A percentile compares a stretch with the other conserved stretches of the same genome.
Evolutionary conservation across 2,329 filamentous ascomycete species (phyloP).

Genomic region (Exophiala alcalophila): DNA sequence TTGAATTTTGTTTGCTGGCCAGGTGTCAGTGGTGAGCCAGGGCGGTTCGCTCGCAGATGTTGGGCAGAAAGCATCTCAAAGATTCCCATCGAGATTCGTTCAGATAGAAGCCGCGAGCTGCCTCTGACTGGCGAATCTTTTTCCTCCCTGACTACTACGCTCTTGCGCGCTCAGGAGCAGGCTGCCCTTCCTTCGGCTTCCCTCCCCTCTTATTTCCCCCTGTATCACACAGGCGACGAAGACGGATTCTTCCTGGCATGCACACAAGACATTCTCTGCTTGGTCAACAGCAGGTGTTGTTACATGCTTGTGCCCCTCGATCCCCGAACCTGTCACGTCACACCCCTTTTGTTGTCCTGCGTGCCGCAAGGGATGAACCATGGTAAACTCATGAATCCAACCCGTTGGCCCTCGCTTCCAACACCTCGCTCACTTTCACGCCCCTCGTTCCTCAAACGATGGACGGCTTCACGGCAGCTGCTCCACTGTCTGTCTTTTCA

Average conservation of each 20-base stretch:
- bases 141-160: constrained; percentile 1
- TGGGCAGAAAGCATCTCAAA: constrained; percentile 18
- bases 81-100: constrained; percentile 15
- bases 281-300: constrained; percentile 10
- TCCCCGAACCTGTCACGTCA: constrained; percentile 23
- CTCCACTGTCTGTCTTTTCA: constrained; percentile 11
- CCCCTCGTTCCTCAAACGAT: constrained; percentile 12
- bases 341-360: constrained; percentile 10
- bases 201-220: constrained; percentile 5
- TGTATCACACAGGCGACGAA: constrained; percentile 21
- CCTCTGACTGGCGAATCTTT: constrained; percentile 12
- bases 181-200: constrained; percentile 5
- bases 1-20: too few relatives aligned
- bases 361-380: constrained; percentile 16
- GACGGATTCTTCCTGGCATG: constrained; percentile 7
- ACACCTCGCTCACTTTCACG: constrained; percentile 10
- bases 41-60: constrained; percentile 12
- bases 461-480: constrained; percentile 10
- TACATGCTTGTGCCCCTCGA: constrained; percentile 22
- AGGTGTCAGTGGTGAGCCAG: constrained; percentile 7
- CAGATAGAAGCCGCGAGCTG: constrained; percentile 6
- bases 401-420: constrained; percentile 4
- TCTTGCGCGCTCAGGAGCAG: constrained; percentile 5
- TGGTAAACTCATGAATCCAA: constrained; percentile 11
- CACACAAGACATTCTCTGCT: constrained; percentile 3